These are phyloP conservation scores for Candolleomyces eurysporus DNA, from an alignment of 768 basidiomycete species.

Conservation along the genomic window DNA sequence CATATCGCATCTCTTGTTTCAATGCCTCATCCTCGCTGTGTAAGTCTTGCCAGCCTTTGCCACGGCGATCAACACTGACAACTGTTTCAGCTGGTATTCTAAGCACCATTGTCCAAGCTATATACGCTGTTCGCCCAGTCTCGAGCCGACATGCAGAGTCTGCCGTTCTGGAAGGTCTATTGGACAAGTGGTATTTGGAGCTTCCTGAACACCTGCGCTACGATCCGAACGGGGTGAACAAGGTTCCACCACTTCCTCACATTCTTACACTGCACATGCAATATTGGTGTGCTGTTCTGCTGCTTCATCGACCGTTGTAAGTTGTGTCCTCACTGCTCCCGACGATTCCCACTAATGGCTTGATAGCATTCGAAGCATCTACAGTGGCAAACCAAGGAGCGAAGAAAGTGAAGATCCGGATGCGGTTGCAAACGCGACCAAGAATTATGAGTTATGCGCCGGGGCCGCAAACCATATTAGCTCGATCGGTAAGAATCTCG, in stretches of 20 bases:
- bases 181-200: slow-evolving; percentile 76
- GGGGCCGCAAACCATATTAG: slow-evolving; percentile 80
- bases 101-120: slow-evolving; percentile 62
- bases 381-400: slow-evolving; percentile 36
- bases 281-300: slow-evolving; percentile 76
- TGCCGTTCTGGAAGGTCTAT: slow-evolving; percentile 51
- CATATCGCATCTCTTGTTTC: slow-evolving; percentile 69
- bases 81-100: slow-evolving; percentile 57
- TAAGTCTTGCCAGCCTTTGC: slow-evolving; percentile 29
- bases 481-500: slow-evolving; percentile 47
- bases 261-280: slow-evolving; percentile 79
- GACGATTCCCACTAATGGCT: slow-evolving; percentile 9
- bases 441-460: slow-evolving; percentile 71
- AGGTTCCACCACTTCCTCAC: slow-evolving; percentile 49
- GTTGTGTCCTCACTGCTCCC: slow-evolving; percentile 23
- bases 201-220: slow-evolving; percentile 68
- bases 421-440: slow-evolving; percentile 51
- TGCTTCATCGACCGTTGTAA: slow-evolving; percentile 80
- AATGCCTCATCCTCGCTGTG: slow-evolving; percentile 71
- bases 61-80: background rate
- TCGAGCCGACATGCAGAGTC: slow-evolving; percentile 59
- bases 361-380: slow-evolving; percentile 40
- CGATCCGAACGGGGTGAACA: slow-evolving; percentile 38
- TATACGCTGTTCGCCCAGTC: slow-evolving; percentile 64
- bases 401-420: slow-evolving; percentile 51